Conservation (phyloP, 176 grass and related monocot species). For the Otatea glauca region DNA sequence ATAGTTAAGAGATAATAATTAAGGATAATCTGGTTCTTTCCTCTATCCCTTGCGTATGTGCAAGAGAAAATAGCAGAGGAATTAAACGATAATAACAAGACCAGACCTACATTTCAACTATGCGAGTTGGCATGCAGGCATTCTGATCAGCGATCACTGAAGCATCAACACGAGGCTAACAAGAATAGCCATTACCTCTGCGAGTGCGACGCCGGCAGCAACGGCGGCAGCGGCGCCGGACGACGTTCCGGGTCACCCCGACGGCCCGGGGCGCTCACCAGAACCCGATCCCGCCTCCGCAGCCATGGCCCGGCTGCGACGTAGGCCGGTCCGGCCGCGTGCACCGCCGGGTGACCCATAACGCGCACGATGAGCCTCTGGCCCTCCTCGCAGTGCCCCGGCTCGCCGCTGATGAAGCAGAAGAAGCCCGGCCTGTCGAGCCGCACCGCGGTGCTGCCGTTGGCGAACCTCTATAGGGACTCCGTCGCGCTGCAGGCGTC, state of each 20-base stretch:
- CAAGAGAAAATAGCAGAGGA: too few relatives aligned
- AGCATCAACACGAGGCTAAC: constrained; percentile 6
- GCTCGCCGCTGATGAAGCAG: constrained; percentile 83
- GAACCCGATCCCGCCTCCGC: not conserved
- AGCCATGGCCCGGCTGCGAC: not conserved
- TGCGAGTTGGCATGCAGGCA: not conserved
- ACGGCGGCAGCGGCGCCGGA: not conserved
- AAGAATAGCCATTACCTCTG: not conserved
- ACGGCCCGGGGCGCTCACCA: not conserved
- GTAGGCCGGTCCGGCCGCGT: not conserved
- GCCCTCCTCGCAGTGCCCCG: constrained; percentile 62
- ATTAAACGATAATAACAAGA: not conserved
- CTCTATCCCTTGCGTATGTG: too few relatives aligned
- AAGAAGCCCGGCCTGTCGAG: constrained; percentile 72
- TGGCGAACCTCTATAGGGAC: constrained; percentile 48
- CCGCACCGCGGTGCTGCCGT: constrained; percentile 55
- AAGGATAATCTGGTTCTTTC: too few relatives aligned
- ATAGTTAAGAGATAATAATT: too few relatives aligned
- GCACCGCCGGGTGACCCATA: constrained; percentile 45
- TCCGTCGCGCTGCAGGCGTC: constrained; percentile 56
- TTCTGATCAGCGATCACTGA: not conserved
- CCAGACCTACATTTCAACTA: not conserved
- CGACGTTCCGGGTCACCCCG: not conserved
- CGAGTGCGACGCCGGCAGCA: not conserved
- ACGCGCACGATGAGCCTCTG: constrained; percentile 80